A percentile compares a stretch with the other conserved stretches of the same genome.
Conservation (phyloP, 2,329 filamentous ascomycete genomes). For the Sordariomycetes sp. region DNA sequence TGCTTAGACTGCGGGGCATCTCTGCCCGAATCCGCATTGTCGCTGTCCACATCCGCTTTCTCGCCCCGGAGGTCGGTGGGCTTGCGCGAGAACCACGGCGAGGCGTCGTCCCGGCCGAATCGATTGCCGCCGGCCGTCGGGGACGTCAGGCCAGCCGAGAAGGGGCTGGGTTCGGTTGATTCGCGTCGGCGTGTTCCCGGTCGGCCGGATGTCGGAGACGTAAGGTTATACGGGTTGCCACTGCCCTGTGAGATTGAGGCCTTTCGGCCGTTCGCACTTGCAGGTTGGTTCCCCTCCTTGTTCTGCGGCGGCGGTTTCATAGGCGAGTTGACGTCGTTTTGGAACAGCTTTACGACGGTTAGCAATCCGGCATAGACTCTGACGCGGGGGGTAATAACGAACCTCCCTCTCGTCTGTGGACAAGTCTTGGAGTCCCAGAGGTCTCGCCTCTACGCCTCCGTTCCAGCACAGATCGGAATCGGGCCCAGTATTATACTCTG, state of each 20-base stretch:
- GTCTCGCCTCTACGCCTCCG: conserved; percentile 54
- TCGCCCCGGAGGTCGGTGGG: conserved; percentile 32
- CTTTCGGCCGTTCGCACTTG: conserved; percentile 61
- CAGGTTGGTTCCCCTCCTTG: conserved; percentile 46
- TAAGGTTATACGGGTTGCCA: conserved; percentile 53
- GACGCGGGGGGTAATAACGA: conserved; percentile 15
- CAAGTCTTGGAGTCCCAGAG: conserved; percentile 65
- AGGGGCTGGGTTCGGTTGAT: conserved; percentile 60
- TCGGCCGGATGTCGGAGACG: conserved; percentile 63
- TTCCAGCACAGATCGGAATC: conserved; percentile 95
- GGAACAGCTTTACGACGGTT: neutral
- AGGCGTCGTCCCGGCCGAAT: conserved; percentile 51
- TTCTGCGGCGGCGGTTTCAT: conserved; percentile 78
- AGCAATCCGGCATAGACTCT: conserved; percentile 12
- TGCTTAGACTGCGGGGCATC: conserved; percentile 18
- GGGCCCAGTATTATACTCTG: conserved; percentile 61
- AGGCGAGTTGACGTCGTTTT: conserved; percentile 78
- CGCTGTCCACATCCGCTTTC: conserved; percentile 39
- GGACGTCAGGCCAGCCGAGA: conserved; percentile 43
- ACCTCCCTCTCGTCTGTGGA: conserved; percentile 50
- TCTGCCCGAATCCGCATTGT: conserved; percentile 18
- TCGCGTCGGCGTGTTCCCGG: conserved; percentile 75
- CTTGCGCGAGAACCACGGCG: conserved; percentile 48
- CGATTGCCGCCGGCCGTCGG: conserved; percentile 45
- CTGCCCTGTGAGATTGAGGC: conserved; percentile 67